phyloP scores from a whole-genome alignment of 1,139 yeast genomes.

The Nematodospora anomalae region DNA sequence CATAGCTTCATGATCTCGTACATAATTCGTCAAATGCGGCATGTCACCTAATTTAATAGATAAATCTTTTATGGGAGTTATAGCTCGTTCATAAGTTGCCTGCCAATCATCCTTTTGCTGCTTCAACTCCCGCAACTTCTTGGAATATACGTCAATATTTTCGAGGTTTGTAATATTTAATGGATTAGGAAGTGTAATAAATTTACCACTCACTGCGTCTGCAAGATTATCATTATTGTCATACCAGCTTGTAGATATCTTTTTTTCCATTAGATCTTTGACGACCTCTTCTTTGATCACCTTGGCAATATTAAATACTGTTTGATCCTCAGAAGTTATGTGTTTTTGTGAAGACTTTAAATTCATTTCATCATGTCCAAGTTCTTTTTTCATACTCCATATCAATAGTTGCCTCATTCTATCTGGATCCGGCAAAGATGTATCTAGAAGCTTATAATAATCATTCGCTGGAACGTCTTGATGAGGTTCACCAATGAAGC shows the following conservation, averaged over 20 bases:
- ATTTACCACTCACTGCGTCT: slow-evolving; percentile 19
- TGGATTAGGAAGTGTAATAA: slow-evolving; percentile 51
- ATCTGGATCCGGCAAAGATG: slow-evolving; percentile 68
- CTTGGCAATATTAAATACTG: slow-evolving; percentile 55
- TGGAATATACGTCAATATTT: slow-evolving; percentile 46
- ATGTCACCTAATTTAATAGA: slow-evolving; percentile 13
- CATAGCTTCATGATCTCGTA: slow-evolving; percentile 11
- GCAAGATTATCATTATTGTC: slow-evolving; percentile 28
- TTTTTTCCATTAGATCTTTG: slow-evolving; percentile 57
- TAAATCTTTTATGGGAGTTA: slow-evolving; percentile 21
- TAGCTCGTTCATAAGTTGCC: slow-evolving; percentile 25
- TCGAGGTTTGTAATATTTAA: slow-evolving; percentile 51
- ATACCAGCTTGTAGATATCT: slow-evolving; percentile 70
- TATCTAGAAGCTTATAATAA: slow-evolving; percentile 63
- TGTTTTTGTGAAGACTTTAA: slow-evolving; percentile 23
- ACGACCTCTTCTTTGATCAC: slow-evolving; percentile 66
- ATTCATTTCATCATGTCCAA: slow-evolving; percentile 34
- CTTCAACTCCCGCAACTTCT: slow-evolving; percentile 43
- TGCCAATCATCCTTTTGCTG: slow-evolving; percentile 54
- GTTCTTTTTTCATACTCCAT: slow-evolving; percentile 63
- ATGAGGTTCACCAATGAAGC: slow-evolving; percentile 69
- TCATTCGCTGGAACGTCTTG: slow-evolving; percentile 56
- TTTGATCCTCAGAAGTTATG: slow-evolving; percentile 29
- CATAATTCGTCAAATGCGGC: slow-evolving; percentile 15
- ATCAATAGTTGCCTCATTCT: slow-evolving; percentile 67